phyloP scores from a whole-genome alignment of 169 alveolate genomes.

The Ichthyophthirius multifiliis region DNA sequence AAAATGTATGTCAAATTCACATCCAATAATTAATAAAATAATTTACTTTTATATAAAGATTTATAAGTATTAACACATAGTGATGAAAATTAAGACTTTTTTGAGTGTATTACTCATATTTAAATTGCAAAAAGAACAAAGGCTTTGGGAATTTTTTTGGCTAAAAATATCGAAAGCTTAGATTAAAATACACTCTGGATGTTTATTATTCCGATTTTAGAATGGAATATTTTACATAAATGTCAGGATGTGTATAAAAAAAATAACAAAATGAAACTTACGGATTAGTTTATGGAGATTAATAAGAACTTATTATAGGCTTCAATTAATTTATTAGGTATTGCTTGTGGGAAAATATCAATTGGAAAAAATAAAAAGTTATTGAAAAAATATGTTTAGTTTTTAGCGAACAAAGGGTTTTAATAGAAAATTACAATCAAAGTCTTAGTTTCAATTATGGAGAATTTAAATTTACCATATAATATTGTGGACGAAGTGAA shows the following conservation, averaged over 20 bases:
- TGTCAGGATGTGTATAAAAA: not conserved
- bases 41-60: not conserved
- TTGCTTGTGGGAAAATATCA: not conserved
- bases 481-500: not conserved
- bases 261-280: not conserved
- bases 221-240: not conserved
- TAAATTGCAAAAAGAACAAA: not conserved
- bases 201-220: not conserved
- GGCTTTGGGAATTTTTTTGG: not conserved
- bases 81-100: constrained; percentile 10
- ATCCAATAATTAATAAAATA: not conserved
- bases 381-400: not conserved
- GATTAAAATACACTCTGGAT: not conserved
- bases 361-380: not conserved
- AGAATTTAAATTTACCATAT: not conserved
- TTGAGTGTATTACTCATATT: not conserved
- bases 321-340: not conserved
- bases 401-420: not conserved
- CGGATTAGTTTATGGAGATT: not conserved
- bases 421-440: not conserved
- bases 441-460: not conserved
- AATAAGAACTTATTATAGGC: not conserved
- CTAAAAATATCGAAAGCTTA: not conserved
- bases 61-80: not conserved
- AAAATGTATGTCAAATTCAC: not conserved